Base-by-base conservation (phyloP, 2,329 filamentous ascomycete species). In the Colletotrichum tropicale region DNA sequence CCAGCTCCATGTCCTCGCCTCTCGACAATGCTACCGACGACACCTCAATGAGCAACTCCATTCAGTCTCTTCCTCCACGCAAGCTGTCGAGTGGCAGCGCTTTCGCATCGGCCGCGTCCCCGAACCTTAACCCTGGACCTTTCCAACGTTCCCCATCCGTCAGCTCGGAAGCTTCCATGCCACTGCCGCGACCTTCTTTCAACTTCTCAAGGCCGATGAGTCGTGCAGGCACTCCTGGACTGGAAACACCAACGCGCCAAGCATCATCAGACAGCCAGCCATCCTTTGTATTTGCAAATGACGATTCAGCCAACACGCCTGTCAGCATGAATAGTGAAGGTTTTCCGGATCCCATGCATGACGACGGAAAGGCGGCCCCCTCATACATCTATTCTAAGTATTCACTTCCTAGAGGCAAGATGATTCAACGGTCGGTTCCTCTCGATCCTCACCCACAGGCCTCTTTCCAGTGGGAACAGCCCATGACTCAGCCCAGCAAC, bases 161-260 rank as follows among this genome's bases (percentile, higher is more conserved):
- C 48, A 93, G 93, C 76, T 98, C 96, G 2, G 95, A 98, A 77
- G 91, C 91, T 66, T 98, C 96, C 3, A 89, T 90, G 60, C 89
- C 84, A 12, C 81, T 96, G 43, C 92, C 93, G 15, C 91, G 93
- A 18, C 94, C 95, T 1, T 92, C 94, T 0, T 96, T 98, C 85
- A 98, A 99, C 85, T 98, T 98, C 83, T 98, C 97, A 1, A 91
- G 97, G 58, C 97, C 97, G 1, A 86, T 98, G 76, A 98, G 96
- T 83, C 90, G 93, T 81, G 91, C 92, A 76, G 92, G 92, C 76
- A 92, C 90, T 15, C 91, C 91, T 18, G 85, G 81, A 60, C 86
- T 89, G 78, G 91, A 93, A n/a, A 83, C 86, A 58, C 91, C 92
- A 64, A 88, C 88, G 12, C 88, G 92, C 43, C 92, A 94, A 81